Evolutionary conservation across 768 basidiomycete species (phyloP).

Genomic region (Stropharia rugosoannulata): DNA sequence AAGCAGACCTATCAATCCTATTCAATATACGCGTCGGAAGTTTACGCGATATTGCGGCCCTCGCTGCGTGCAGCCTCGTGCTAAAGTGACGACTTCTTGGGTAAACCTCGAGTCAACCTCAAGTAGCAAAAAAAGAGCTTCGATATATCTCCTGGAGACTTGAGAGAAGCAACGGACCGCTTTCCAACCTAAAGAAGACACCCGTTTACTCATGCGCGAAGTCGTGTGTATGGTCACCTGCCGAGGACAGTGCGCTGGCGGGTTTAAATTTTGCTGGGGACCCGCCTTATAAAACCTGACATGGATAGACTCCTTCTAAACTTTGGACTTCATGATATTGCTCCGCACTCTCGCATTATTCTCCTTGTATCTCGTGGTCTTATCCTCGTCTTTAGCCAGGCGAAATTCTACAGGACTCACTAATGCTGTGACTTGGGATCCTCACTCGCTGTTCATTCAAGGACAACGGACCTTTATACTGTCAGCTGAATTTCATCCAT

Average conservation of each 20-base stretch:
- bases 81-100: neutral
- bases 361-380: neutral
- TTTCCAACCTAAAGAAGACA: neutral
- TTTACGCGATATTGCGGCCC: neutral
- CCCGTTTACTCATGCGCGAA: neutral
- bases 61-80: neutral
- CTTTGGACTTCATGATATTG: neutral
- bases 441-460: slow-evolving; percentile 55
- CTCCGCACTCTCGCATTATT: neutral
- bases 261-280: neutral
- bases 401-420: slow-evolving; percentile 42
- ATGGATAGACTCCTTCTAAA: no score
- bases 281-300: neutral
- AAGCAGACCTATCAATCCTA: no score
- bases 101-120: neutral
- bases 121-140: neutral
- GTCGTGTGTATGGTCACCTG: neutral
- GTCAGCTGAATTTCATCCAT: slow-evolving; percentile 64
- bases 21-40: neutral
- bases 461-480: slow-evolving; percentile 58
- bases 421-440: slow-evolving; percentile 56
- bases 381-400: neutral
- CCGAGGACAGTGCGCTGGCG: neutral
- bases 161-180: neutral
- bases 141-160: neutral